Evolutionary conservation across 2,329 filamentous ascomycete genomes (phyloP).

Genomic region (Capronia coronata): DNA sequence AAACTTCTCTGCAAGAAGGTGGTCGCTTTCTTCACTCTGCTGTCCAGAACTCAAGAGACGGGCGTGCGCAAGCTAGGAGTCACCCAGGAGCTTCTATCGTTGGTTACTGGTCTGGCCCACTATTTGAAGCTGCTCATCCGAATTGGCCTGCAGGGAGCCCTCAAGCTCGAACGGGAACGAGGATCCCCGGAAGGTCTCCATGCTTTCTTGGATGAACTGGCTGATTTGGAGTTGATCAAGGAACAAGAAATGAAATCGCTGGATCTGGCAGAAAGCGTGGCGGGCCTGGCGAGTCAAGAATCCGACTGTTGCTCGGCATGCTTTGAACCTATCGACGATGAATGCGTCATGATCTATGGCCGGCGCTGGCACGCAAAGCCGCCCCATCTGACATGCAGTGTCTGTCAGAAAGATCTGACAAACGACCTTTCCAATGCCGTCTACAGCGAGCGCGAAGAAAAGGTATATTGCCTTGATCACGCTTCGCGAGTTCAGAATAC

Average conservation of each 20-base stretch:
- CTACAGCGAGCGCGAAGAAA: slow-evolving; percentile 61
- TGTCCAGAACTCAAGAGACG: slow-evolving; percentile 90
- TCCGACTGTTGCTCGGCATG: slow-evolving; percentile 82
- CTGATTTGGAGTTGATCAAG: slow-evolving; percentile 71
- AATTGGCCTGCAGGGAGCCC: slow-evolving; percentile 87
- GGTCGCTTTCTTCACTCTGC: slow-evolving; percentile 89
- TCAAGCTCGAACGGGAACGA: slow-evolving; percentile 84
- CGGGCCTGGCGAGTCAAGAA: slow-evolving; percentile 62
- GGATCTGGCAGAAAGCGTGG: slow-evolving; percentile 60
- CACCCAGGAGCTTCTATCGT: slow-evolving; percentile 93
- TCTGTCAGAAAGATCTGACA: slow-evolving; percentile 68
- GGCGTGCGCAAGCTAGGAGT: slow-evolving; percentile 87
- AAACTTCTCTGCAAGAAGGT: slow-evolving; percentile 99
- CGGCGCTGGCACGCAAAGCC: slow-evolving; percentile 71
- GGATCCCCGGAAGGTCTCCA: slow-evolving; percentile 67
- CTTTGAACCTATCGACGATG: slow-evolving; percentile 85
- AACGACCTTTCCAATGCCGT: slow-evolving; percentile 62
- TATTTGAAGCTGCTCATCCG: slow-evolving; percentile 96
- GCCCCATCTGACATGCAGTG: slow-evolving; percentile 61
- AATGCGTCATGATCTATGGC: slow-evolving; percentile 70
- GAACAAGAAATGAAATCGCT: slow-evolving; percentile 59
- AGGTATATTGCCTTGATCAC: slow-evolving; percentile 60
- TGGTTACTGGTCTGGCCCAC: slow-evolving; percentile 92
- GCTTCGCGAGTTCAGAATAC: slow-evolving; percentile 49
- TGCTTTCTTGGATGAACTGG: slow-evolving; percentile 75